These are phyloP conservation scores for Fusarium sp. DNA, from an alignment of 2,329 filamentous ascomycete species.

Conservation along the genomic window DNA sequence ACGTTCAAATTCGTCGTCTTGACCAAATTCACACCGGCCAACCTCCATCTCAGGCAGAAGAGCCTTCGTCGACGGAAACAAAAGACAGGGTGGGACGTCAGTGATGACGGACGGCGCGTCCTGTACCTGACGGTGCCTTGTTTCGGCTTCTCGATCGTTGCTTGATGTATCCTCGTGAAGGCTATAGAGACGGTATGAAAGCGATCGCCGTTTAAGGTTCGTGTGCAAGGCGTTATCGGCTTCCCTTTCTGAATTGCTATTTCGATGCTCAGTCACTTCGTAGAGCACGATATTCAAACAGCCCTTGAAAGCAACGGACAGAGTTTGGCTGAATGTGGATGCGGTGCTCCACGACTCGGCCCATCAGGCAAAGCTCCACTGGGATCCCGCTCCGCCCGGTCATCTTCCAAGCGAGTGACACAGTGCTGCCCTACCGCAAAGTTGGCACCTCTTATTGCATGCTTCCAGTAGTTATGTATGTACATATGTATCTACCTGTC, in stretches of 20 bases:
- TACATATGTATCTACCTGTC: not conserved
- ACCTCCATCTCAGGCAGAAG: conserved; percentile 27
- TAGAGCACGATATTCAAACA: conserved; percentile 6
- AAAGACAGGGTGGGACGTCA: conserved; percentile 29
- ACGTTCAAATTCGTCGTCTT: not conserved
- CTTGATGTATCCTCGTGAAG: conserved; percentile 6
- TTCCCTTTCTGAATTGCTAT: conserved; percentile 25
- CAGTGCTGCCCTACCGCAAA: conserved; percentile 31
- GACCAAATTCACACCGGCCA: conserved; percentile 33
- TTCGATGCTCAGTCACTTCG: conserved; percentile 4
- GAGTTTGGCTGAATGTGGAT: conserved; percentile 18
- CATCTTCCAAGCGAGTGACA: conserved; percentile 32
- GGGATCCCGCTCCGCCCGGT: conserved; percentile 19
- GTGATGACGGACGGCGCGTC: conserved; percentile 30
- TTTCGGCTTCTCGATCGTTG: conserved; percentile 25
- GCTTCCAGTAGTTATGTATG: not conserved
- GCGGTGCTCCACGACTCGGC: conserved; percentile 25
- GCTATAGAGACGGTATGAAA: conserved; percentile 8
- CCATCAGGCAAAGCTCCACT: conserved; percentile 21
- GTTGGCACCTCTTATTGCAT: not conserved
- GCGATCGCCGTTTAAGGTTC: conserved; percentile 25
- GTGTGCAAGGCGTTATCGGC: conserved; percentile 20
- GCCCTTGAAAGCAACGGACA: conserved; percentile 3
- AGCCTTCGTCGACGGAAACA: conserved; percentile 13
- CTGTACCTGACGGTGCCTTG: conserved; percentile 28